phyloP scores from a whole-genome alignment of 2,329 filamentous ascomycete genomes.

The Pseudogymnoascus verrucosus region DNA sequence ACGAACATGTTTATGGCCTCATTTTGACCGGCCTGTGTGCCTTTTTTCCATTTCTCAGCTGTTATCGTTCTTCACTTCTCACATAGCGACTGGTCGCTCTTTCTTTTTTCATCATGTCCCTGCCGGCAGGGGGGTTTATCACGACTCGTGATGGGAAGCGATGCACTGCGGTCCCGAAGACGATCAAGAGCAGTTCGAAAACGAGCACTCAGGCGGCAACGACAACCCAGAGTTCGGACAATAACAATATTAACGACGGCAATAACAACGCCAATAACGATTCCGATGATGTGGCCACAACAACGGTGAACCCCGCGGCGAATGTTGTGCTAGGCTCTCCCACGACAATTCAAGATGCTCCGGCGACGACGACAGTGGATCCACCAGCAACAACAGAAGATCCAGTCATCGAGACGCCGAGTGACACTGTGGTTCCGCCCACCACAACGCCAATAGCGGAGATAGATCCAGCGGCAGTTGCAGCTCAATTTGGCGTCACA shows the following conservation, averaged over 20 bases:
- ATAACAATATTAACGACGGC: conserved; percentile 15
- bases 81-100: neutral
- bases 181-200: conserved; percentile 7
- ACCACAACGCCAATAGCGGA: neutral
- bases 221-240: conserved; percentile 13
- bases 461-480: neutral
- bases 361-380: conserved; percentile 15
- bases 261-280: conserved; percentile 9
- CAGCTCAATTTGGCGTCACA: neutral
- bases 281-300: neutral
- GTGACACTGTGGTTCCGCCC: neutral
- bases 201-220: conserved; percentile 12
- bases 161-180: conserved; percentile 46
- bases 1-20: neutral
- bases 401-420: conserved; percentile 9
- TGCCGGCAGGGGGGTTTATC: conserved; percentile 40
- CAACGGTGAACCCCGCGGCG: neutral
- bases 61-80: neutral
- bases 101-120: conserved; percentile 16
- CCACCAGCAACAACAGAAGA: conserved; percentile 13
- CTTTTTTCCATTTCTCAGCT: neutral
- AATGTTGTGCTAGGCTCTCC: conserved; percentile 9
- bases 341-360: conserved; percentile 12
- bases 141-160: conserved; percentile 42
- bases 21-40: neutral